Evolutionary conservation across 75 land plant species (phyloP).

Genomic region (Cunninghamia lanceolata): DNA sequence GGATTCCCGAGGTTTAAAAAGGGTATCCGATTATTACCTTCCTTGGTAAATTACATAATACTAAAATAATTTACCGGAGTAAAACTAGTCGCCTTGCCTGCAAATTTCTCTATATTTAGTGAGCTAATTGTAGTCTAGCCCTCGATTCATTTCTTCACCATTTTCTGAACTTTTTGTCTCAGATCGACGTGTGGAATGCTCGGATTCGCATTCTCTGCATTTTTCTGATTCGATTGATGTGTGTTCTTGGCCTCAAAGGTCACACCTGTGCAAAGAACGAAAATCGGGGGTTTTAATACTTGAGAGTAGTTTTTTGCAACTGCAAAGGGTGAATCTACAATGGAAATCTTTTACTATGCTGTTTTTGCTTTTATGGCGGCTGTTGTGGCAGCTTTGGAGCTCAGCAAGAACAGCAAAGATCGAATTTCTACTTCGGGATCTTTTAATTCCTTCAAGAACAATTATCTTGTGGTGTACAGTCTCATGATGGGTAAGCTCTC

Average conservation of each 20-base stretch:
- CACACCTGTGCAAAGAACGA: background rate
- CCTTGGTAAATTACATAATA: background rate
- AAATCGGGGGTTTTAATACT: background rate
- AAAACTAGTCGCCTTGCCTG: background rate
- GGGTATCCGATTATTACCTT: background rate
- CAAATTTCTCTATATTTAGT: background rate
- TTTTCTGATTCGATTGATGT: background rate
- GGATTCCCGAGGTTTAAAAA: no score
- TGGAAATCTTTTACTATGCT: constrained; percentile 44
- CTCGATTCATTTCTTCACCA: background rate
- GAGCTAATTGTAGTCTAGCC: background rate
- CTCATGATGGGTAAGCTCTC: constrained; percentile 59
- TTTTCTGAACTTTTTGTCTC: background rate
- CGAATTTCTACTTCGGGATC: constrained; percentile 34
- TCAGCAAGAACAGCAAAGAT: constrained; percentile 45
- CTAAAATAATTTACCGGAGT: background rate
- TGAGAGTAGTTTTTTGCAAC: background rate
- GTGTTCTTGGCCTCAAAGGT: background rate
- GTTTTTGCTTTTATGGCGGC: constrained; percentile 29
- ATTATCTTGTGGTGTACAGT: constrained; percentile 48
- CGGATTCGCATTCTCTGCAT: background rate
- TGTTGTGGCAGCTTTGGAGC: constrained; percentile 35
- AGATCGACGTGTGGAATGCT: background rate
- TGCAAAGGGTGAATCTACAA: constrained; percentile 6
- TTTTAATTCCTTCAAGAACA: constrained; percentile 55